These are phyloP conservation scores for Logfia minima DNA, from an alignment of 129 eudicot species.

Conservation along the genomic window DNA sequence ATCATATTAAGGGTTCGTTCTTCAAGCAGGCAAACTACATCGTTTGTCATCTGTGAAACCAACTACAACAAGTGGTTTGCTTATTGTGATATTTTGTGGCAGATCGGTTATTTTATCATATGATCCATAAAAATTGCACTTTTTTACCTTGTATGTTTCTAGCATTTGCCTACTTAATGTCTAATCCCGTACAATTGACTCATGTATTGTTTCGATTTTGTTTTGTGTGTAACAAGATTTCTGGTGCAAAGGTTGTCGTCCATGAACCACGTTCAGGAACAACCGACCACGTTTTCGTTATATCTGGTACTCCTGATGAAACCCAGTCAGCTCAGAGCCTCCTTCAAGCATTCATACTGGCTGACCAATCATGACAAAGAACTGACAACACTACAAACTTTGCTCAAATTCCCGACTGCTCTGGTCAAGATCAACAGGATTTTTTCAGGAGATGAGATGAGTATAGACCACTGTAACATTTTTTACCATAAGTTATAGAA, in stretches of 20 bases:
- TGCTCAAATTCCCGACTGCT: not conserved
- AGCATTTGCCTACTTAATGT: not conserved
- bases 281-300: constrained; percentile 47
- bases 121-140: not conserved
- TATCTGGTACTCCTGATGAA: constrained; percentile 82
- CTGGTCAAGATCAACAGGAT: constrained; percentile 6
- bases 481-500: not conserved
- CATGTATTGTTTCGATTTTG: not conserved
- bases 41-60: too few species aligned
- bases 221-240: constrained; percentile 52
- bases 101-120: not conserved
- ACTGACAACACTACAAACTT: not conserved
- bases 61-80: not conserved
- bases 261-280: constrained; percentile 64
- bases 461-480: not conserved
- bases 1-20: too few species aligned
- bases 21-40: too few species aligned
- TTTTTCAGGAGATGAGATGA: constrained; percentile 16
- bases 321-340: constrained; percentile 91
- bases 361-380: constrained; percentile 53
- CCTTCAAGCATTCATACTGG: constrained; percentile 81
- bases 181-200: constrained; percentile 10
- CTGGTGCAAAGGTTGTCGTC: constrained; percentile 76
- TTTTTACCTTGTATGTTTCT: not conserved
- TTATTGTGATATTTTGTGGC: not conserved